Base-by-base conservation (phyloP, 1,284 basidiomycete species). In the Papiliotrema flavescens region DNA sequence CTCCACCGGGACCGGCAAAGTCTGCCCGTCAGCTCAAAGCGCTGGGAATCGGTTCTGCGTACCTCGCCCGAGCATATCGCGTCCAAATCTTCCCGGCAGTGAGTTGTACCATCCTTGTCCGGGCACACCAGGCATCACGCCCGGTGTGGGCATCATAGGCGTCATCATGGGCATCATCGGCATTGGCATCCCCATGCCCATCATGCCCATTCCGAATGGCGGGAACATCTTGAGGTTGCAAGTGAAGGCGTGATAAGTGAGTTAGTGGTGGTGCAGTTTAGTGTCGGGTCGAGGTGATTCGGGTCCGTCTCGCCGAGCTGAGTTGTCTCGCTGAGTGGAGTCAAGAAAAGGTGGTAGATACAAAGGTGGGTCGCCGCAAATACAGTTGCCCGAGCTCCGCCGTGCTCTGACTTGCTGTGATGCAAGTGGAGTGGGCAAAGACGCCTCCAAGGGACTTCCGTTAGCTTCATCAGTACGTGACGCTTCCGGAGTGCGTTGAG, bases 61-160 rank as follows among this genome's bases (percentile, higher is more conserved):
- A 67, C 66, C 66, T 61, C 69, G 54, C 56, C 69, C 69, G 11
- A 71, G 61, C 60, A 64, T 68, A 53, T 71, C 69, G 17, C 69
- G 50, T 0, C 69, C 69, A 36, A 71, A 71, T 24, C 64, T 39
- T 7, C 69, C 69, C 9, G 67, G 67, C 28, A 69, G 46, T 9
- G 60, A 59, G 51, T 68, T 68, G 53, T 57, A 62, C 28, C 50
- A 60, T 17, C 67, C 67, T 57, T 61, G 63, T 2, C 69, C 69
- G 11, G 66, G 66, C 60, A 68, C 61, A 49, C 69, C 69, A 17
- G 69, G 69, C 46, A 68, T 54, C 22, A 67, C 61, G 13, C 66
- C 69, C 26, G 65, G 65, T 19, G 60, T 56, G 15, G 61, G 61
- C 26, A 51, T 53, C 51, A 59, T 57, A 1, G 55, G 57, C 37